phyloP scores from a whole-genome alignment of 805 yeast species.

The Ogataea paradorogensis region DNA sequence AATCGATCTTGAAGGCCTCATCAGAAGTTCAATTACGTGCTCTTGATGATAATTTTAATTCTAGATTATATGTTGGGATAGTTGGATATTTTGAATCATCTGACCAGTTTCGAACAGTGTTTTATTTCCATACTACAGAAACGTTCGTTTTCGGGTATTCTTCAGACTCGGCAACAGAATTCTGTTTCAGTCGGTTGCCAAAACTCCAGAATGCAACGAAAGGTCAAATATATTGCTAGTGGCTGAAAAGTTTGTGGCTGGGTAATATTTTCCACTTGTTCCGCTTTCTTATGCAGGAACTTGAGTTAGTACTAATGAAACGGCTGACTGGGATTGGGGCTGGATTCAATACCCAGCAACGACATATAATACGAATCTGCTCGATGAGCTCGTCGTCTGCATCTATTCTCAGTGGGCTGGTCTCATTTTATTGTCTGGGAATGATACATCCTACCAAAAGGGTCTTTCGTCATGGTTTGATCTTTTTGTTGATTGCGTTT shows the following conservation, averaged over 20 bases:
- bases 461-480: conserved; percentile 68
- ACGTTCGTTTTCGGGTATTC: conserved; percentile 22
- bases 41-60: conserved; percentile 11
- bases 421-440: conserved; percentile 56
- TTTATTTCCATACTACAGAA: conserved; percentile 30
- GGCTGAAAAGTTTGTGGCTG: not conserved
- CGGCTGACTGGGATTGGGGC: conserved; percentile 3
- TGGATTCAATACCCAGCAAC: conserved; percentile 9
- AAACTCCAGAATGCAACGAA: conserved; percentile 10
- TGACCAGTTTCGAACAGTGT: conserved; percentile 8
- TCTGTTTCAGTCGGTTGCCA: conserved; percentile 12
- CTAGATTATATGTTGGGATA: conserved; percentile 25
- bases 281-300: not conserved
- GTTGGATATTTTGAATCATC: conserved; percentile 22
- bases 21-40: conserved; percentile 20
- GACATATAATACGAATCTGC: conserved; percentile 34
- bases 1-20: conserved; percentile 13
- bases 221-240: conserved; percentile 4
- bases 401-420: conserved; percentile 53
- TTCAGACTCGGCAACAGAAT: conserved; percentile 1
- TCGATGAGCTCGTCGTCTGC: conserved; percentile 48
- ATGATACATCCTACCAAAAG: conserved; percentile 63
- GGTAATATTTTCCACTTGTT: not conserved
- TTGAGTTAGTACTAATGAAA: not conserved
- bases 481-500: conserved; percentile 62